phyloP scores from a whole-genome alignment of 148 eudicot genomes.

The Persicaria tinctoria region DNA sequence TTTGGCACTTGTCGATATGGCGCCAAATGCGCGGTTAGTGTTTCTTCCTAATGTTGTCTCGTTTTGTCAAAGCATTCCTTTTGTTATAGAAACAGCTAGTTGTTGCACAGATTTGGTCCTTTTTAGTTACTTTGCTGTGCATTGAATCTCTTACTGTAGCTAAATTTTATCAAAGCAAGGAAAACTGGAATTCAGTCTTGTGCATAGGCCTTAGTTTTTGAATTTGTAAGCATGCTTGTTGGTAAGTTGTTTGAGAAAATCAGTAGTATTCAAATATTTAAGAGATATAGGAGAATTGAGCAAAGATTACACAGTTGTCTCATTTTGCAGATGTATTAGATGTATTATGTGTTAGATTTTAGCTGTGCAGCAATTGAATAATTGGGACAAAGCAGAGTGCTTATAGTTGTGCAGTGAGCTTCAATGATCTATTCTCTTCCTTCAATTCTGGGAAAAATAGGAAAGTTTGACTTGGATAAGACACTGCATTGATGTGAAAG shows the following conservation, averaged over 20 bases:
- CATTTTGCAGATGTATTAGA: neutral
- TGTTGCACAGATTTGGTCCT: neutral
- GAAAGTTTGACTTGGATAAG: neutral
- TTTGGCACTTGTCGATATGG: conserved; percentile 31
- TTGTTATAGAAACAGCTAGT: neutral
- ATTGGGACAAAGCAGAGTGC: neutral
- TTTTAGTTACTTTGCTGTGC: neutral
- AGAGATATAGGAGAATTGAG: neutral
- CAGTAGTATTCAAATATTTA: neutral
- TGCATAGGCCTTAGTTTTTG: neutral
- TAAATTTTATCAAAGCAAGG: neutral
- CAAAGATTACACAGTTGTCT: neutral
- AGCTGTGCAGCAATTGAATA: neutral
- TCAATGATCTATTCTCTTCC: neutral
- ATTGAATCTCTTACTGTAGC: neutral
- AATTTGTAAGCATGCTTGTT: conserved; percentile 5
- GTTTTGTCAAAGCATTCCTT: neutral
- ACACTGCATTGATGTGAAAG: conserved; percentile 2
- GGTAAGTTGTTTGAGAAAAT: neutral
- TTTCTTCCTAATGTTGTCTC: conserved; percentile 3
- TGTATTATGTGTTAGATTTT: neutral
- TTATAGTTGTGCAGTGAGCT: neutral
- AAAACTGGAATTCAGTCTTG: neutral
- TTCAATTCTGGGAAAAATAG: neutral
- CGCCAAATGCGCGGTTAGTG: conserved; percentile 34